Base-by-base conservation (phyloP, 2,329 filamentous ascomycete genomes). In the Hypoxylon sp. region DNA sequence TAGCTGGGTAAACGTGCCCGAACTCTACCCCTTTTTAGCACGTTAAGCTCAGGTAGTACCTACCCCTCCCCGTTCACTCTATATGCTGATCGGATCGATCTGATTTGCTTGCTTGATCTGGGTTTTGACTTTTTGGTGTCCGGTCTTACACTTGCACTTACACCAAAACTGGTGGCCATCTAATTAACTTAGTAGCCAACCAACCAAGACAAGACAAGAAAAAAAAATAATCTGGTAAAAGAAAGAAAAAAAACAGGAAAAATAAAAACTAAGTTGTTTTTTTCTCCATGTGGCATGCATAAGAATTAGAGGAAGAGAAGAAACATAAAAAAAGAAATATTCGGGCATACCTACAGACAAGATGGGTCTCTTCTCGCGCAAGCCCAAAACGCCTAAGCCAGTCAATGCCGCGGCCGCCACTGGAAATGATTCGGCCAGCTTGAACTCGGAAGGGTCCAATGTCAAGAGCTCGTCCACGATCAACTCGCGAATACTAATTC, bases 281-380 rank as follows among this genome's bases (percentile, higher is more conserved):
- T n/a, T n/a, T n/a, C n/a, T n/a, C n/a, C n/a, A n/a, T n/a, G n/a
- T 40, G 34, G 44, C 43, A 51, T 47, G 37, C 38, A 32, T 42
- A 32, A 23, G 15, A 36, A 46, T 27, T 17, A 47, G 34, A 37
- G 30, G 38, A 27, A 35, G 46, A 44, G 51, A 57, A 46, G 43
- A 35, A 59, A 25, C 32, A 16, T 29, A 37, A 25, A 32, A 29
- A 25, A 12, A 27, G 19, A 30, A 17, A 20, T 30, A 34, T 26
- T 29, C 20, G 9, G 21, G 15, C 25, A 32, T 27, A 36, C 31
- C 21, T 35, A 46, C 47, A 20, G 36, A 31, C 23, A 25, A 11
- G 26, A 83, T 83, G 80, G 79, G 80, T 62, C 63, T 83, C 57
- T 83, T 83, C 66, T 80, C 80, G 25, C 73, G 80, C 53, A 81